Conservation (phyloP, 2,329 filamentous ascomycete species). For the Gyromitra esculenta region DNA sequence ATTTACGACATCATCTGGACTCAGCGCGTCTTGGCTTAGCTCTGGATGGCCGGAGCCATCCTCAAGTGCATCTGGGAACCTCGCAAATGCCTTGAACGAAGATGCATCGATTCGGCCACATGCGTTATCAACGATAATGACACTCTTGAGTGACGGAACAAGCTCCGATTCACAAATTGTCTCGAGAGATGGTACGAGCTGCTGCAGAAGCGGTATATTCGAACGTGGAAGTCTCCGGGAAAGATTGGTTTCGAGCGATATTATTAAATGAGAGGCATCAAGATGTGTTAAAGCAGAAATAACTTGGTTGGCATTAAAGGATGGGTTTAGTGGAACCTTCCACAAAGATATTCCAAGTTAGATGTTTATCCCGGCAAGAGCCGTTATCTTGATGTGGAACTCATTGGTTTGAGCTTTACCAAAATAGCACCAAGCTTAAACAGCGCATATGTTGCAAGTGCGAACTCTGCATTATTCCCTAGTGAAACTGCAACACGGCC, state of each 20-base stretch:
- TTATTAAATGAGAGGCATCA: conserved; percentile 76
- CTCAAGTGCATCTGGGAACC: conserved; percentile 63
- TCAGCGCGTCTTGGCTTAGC: conserved; percentile 62
- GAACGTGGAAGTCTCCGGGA: conserved; percentile 71
- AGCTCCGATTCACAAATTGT: conserved; percentile 62
- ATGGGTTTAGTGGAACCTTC: conserved; percentile 86
- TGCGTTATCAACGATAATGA: conserved; percentile 85
- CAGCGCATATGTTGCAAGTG: conserved; percentile 80
- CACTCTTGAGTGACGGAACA: conserved; percentile 74
- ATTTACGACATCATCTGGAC: conserved; percentile 79
- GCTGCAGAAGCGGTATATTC: conserved; percentile 65
- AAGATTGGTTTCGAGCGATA: conserved; percentile 87
- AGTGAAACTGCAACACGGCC: conserved; percentile 86
- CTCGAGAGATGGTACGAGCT: conserved; percentile 38
- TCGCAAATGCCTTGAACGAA: conserved; percentile 62
- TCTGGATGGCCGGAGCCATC: conserved; percentile 59
- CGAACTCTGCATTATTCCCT: conserved; percentile 86
- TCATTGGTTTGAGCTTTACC: conserved; percentile 62
- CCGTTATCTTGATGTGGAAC: not conserved
- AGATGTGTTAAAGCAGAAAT: conserved; percentile 81
- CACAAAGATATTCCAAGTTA: not conserved
- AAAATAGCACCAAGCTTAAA: conserved; percentile 95
- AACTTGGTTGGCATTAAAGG: conserved; percentile 83
- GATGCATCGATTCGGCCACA: conserved; percentile 65
- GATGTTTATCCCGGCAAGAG: not conserved